A percentile compares a stretch with the other conserved stretches of the same genome.
These are phyloP conservation scores for Umbelopsis sp. DNA, from an alignment of 192 early-diverging fungal species.

Conservation along the genomic window DNA sequence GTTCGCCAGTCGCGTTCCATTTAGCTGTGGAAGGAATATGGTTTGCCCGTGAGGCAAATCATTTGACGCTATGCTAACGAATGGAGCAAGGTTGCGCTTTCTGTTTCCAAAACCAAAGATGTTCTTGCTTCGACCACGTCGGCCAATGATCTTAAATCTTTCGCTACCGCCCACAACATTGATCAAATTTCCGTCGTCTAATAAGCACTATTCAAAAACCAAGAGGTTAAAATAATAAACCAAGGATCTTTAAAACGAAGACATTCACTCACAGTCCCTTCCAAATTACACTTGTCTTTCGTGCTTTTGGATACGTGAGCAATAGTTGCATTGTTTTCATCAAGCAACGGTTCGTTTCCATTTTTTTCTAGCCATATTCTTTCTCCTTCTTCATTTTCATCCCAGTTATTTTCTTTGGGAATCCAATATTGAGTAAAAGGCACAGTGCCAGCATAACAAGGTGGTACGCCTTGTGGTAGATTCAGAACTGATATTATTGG, in stretches of 20 bases:
- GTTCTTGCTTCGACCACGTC: background rate
- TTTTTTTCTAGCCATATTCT: constrained; percentile 18
- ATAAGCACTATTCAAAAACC: constrained; percentile 11
- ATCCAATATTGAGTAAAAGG: constrained; percentile 37
- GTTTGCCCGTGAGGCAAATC: constrained; percentile 32
- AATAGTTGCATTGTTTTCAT: constrained; percentile 1
- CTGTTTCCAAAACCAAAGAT: constrained; percentile 16
- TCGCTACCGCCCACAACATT: constrained; percentile 19
- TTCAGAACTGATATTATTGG: too few relatives aligned
- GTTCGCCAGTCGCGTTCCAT: constrained; percentile 24
- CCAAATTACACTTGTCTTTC: constrained; percentile 31
- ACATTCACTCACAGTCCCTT: constrained; percentile 31
- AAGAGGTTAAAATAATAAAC: background rate
- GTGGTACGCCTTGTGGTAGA: constrained; percentile 3
- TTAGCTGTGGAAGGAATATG: constrained; percentile 32
- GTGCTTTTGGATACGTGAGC: constrained; percentile 20
- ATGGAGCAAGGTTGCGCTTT: constrained; percentile 33
- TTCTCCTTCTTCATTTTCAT: constrained; percentile 28
- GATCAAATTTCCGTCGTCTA: constrained; percentile 24
- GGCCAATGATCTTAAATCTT: constrained; percentile 22
- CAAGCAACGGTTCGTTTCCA: background rate
- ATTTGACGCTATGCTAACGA: constrained; percentile 40
- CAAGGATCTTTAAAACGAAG: background rate
- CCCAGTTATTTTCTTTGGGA: constrained; percentile 40
- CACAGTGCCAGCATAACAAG: constrained; percentile 23